A percentile compares a stretch with the other conserved stretches of the same genome.
These are phyloP conservation scores for Eudorina sp. DNA, from an alignment of 139 green algal genomes.

Conservation along the genomic window DNA sequence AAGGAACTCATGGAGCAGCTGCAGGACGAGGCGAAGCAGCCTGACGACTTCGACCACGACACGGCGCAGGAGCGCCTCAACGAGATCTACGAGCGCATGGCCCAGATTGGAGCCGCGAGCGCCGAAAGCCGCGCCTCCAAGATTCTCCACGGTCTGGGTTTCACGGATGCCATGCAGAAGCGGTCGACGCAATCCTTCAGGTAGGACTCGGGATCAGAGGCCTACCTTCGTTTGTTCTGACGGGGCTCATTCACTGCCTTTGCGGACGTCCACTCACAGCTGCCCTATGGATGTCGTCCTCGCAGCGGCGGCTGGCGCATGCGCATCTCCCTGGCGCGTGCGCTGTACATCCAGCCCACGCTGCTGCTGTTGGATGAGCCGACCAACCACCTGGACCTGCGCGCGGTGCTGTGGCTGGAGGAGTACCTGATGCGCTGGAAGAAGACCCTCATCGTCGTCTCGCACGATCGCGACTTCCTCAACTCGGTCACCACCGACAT, in stretches of 20 bases:
- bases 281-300: no score
- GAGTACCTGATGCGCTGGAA: conserved; percentile 97
- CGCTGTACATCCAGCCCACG: conserved; percentile 98
- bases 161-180: conserved; percentile 92
- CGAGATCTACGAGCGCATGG: conserved; percentile 95
- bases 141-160: conserved; percentile 98
- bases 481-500: conserved; percentile 99
- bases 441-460: conserved; percentile 99
- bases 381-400: conserved; percentile 99
- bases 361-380: conserved; percentile 99
- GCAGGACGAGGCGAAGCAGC: conserved; percentile 61
- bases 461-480: conserved; percentile 98
- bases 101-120: conserved; percentile 79
- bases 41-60: conserved; percentile 43
- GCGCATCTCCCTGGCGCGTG: conserved; percentile 98
- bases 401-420: conserved; percentile 92
- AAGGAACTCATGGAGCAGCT: conserved; percentile 75
- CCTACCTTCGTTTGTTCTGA: no score
- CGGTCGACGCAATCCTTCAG: conserved; percentile 85
- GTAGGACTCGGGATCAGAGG: conserved; percentile 78
- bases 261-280: no score
- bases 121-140: conserved; percentile 95
- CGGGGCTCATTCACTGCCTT: no score
- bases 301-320: conserved; percentile 95
- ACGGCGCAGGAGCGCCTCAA: conserved; percentile 76